Conservation (phyloP, 139 green algal species). For the Chlamydomonas asymmetrica region DNA sequence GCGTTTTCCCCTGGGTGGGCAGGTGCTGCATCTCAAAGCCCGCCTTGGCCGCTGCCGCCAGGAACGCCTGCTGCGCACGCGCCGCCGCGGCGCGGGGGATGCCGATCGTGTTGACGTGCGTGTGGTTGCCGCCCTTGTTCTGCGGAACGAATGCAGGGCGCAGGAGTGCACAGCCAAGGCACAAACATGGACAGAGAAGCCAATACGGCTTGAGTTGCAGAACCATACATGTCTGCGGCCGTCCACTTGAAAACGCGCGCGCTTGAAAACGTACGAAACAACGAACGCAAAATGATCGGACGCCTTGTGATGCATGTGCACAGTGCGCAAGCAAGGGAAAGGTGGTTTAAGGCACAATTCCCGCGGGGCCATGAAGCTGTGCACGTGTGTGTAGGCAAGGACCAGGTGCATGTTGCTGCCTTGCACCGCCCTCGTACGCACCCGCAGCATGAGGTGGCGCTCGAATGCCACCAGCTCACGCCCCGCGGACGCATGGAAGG, state of each 20-base stretch:
- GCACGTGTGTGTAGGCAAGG: too few species aligned
- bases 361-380: too few species aligned
- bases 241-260: too few species aligned
- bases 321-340: too few species aligned
- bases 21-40: constrained; percentile 33
- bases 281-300: too few species aligned
- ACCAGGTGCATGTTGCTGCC: too few species aligned
- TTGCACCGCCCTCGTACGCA: constrained; percentile 1
- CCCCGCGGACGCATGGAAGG: constrained; percentile 60
- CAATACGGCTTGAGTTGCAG: constrained; percentile 14
- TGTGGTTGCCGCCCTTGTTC: constrained; percentile 86
- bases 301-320: too few species aligned
- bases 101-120: constrained; percentile 80
- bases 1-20: constrained; percentile 7
- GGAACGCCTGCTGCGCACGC: constrained; percentile 30
- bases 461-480: constrained; percentile 85
- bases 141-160: constrained; percentile 8
- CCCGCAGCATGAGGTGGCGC: constrained; percentile 78
- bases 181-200: background rate
- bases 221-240: too few species aligned
- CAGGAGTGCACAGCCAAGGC: background rate
- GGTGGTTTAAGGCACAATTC: too few species aligned
- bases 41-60: constrained; percentile 16
- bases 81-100: constrained; percentile 42
- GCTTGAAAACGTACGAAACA: too few species aligned